Percentiles rank a stretch among this genome's conserved stretches.
Evolutionary conservation across 148 eudicot species (phyloP).

Genomic region (Hydrangea macrophylla): DNA sequence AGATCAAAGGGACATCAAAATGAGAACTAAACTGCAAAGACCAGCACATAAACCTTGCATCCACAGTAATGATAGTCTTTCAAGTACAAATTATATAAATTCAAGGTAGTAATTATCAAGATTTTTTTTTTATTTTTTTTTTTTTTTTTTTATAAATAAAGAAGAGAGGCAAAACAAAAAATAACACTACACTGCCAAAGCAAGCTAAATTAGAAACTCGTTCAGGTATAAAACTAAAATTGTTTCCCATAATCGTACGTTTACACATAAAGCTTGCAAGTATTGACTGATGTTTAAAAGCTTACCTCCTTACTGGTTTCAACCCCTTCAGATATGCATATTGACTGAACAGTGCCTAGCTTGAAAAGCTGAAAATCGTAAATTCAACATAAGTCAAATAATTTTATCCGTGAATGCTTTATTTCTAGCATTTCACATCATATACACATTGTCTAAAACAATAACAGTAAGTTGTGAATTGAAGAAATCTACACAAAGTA

Average conservation of each 20-base stretch:
- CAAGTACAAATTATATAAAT: neutral
- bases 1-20: neutral
- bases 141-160: too few species aligned
- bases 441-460: neutral
- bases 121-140: too few species aligned
- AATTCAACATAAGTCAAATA: slow-evolving; percentile 4
- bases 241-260: neutral
- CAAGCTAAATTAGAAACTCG: neutral
- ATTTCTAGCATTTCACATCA: neutral
- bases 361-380: slow-evolving; percentile 49
- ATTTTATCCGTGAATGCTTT: neutral
- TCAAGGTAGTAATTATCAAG: too few species aligned
- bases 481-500: neutral
- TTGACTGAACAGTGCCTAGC: slow-evolving; percentile 44
- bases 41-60: neutral
- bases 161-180: neutral
- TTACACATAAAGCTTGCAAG: too few species aligned
- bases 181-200: neutral
- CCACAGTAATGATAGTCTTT: neutral
- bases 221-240: neutral
- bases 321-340: slow-evolving; percentile 50
- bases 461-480: neutral
- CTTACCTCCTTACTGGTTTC: slow-evolving; percentile 56
- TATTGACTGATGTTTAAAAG: too few species aligned
- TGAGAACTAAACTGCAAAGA: neutral